phyloP scores from a whole-genome alignment of 1,139 yeast genomes.

The Scheffersomyces lignicola region DNA sequence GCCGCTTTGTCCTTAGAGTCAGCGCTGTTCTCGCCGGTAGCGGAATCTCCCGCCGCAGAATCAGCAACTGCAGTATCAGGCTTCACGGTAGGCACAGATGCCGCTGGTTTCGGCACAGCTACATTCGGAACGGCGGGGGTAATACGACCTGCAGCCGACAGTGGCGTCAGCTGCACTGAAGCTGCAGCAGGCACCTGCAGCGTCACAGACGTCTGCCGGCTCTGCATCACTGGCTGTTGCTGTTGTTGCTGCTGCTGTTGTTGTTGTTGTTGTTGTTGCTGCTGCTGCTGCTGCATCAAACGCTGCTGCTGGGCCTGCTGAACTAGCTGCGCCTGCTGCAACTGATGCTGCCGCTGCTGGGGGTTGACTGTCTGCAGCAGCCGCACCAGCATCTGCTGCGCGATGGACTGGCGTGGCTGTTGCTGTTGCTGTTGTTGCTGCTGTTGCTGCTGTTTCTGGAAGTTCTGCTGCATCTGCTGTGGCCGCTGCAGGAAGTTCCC shows the following conservation, averaged over 20 bases:
- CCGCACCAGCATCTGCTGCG: too few relatives aligned
- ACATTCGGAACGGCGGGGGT: slow-evolving; percentile 9
- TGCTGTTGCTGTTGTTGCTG: slow-evolving; percentile 7
- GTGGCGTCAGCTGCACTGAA: slow-evolving; percentile 10
- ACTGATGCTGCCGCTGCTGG: slow-evolving; percentile 9
- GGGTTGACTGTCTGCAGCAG: slow-evolving; percentile 5
- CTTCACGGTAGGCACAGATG: background rate
- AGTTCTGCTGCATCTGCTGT: slow-evolving; percentile 8
- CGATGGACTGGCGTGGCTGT: too few relatives aligned
- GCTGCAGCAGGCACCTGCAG: slow-evolving; percentile 9
- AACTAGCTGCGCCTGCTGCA: slow-evolving; percentile 4
- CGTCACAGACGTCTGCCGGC: slow-evolving; percentile 6
- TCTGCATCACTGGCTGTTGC: slow-evolving; percentile 8
- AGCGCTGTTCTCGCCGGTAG: too few relatives aligned
- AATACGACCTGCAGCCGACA: slow-evolving; percentile 9
- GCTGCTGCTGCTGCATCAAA: slow-evolving; percentile 4
- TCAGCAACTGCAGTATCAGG: slow-evolving; percentile 5
- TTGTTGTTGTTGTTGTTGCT: slow-evolving; percentile 7
- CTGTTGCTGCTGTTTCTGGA: slow-evolving; percentile 7
- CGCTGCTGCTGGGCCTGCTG: slow-evolving; percentile 5
- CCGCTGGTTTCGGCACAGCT: slow-evolving; percentile 5
- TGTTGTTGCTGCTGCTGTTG: slow-evolving; percentile 7
- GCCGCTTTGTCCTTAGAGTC: slow-evolving; percentile 11
- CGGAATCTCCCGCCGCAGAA: too few relatives aligned
- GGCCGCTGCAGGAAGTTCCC: slow-evolving; percentile 4